Evolutionary conservation across 768 basidiomycete genomes (phyloP), one percentile per base, ranked within the genome.

Genomic region (Hygrocybe punicea): DNA sequence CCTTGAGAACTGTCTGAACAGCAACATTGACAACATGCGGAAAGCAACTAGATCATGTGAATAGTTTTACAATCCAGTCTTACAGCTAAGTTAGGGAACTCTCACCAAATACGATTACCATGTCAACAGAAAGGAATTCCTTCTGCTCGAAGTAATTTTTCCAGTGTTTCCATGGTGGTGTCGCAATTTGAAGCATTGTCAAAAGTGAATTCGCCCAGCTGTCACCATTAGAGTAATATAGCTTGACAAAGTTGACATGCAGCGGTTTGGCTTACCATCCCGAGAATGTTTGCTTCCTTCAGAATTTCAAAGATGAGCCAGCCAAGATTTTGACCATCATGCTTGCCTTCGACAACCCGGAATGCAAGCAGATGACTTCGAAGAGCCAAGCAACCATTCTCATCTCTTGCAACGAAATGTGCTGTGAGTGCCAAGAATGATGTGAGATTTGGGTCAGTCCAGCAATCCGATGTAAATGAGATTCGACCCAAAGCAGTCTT

Each of bases 101-200:
- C n/a, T 0, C 14, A 66, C 63, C 60, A 54, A 16, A 66, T 58
- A 34, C 60, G 58, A 49, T 70, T 67, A 0, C 65, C 67, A 40
- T 66, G 57, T 1, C 17, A 16, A 46, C 64, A 58, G 52, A 68
- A 70, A 14, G 50, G 39, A 1, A 67, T 60, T 0, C 33, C 39
- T 0, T 40, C 51, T 2, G 1, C 19, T 13, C 33, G 45, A 34
- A 67, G 51, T n/a, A 63, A 47, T 3, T 47, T 4, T 25, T 52
- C 64, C 3, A 73, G 52, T 33, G 53, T 60, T 36, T 61, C 62
- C 69, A 76, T 69, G 44, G 68, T 62, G 3, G 73, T 72, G 33
- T 69, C 61, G 53, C 69, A 70, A 44, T 72, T 75, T 9, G 68
- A 69, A 2, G 73, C 73, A 60, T 75, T 76, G 53, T 75, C 73